Conservation (phyloP, 345 rosid species). For the Fremontodendron californicum region DNA sequence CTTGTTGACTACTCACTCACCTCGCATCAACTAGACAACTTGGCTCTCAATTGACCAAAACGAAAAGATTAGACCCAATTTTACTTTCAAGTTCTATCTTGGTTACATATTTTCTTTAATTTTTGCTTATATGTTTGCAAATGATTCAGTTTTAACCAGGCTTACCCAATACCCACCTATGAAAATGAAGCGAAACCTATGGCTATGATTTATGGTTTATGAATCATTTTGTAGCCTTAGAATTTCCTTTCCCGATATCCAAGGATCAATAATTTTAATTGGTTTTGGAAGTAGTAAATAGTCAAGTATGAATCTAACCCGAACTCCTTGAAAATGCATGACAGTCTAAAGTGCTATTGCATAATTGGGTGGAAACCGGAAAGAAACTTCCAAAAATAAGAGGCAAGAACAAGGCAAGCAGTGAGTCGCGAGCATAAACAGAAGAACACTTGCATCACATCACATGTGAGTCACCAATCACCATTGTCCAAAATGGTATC, state of each 20-base stretch:
- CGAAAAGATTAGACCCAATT: background rate
- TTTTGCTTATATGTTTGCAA: too few relatives aligned
- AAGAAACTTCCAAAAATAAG: background rate
- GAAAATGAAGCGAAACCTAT: too few relatives aligned
- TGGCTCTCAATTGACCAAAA: background rate
- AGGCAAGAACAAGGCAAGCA: background rate
- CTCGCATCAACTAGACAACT: background rate
- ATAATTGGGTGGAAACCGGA: background rate
- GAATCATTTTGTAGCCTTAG: background rate
- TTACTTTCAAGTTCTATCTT: background rate
- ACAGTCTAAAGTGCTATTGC: background rate
- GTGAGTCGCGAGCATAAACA: slow-evolving; percentile 27
- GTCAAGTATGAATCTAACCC: background rate
- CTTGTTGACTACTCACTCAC: background rate
- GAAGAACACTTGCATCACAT: slow-evolving; percentile 7
- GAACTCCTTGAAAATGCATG: background rate
- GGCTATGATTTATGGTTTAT: too few relatives aligned
- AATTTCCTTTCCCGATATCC: too few relatives aligned
- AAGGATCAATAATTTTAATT: background rate
- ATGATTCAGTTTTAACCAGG: too few relatives aligned
- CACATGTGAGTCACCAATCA: slow-evolving; percentile 22
- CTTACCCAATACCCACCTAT: too few relatives aligned
- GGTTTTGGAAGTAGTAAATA: background rate
- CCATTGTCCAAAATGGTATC: background rate
- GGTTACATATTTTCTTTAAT: background rate